phyloP scores from a whole-genome alignment of 1,284 basidiomycete genomes.

The Sporisorium reilianum region DNA sequence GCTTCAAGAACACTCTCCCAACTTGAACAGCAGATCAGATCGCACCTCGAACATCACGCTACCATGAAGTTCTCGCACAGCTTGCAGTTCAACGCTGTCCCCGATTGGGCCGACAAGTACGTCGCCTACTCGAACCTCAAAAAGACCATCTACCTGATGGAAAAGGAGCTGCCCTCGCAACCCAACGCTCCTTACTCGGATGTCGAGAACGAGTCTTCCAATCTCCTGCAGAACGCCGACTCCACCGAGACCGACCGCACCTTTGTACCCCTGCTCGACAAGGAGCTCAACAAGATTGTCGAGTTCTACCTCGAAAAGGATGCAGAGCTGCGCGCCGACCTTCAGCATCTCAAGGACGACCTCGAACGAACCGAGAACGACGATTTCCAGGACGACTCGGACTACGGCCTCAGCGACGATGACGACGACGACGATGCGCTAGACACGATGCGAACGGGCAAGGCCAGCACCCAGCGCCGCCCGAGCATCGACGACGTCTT shows the following conservation, averaged over 20 bases:
- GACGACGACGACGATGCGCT: slow-evolving; percentile 72
- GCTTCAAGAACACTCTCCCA: slow-evolving; percentile 14
- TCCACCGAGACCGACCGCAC: slow-evolving; percentile 59
- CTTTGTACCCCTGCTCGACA: slow-evolving; percentile 76
- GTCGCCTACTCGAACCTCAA: slow-evolving; percentile 72
- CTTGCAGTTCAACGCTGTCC: slow-evolving; percentile 90
- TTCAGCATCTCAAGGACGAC: slow-evolving; percentile 54
- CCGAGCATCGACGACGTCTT: slow-evolving; percentile 60
- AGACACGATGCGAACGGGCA: slow-evolving; percentile 51
- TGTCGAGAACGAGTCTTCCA: slow-evolving; percentile 63
- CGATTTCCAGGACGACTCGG: slow-evolving; percentile 75
- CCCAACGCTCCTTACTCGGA: slow-evolving; percentile 39
- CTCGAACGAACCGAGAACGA: slow-evolving; percentile 60
- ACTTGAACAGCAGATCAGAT: slow-evolving; percentile 17
- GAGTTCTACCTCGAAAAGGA: slow-evolving; percentile 78
- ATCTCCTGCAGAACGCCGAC: slow-evolving; percentile 42
- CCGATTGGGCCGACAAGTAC: slow-evolving; percentile 95
- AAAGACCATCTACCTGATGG: slow-evolving; percentile 67
- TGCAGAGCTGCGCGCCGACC: slow-evolving; percentile 72
- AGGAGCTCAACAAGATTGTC: slow-evolving; percentile 85
- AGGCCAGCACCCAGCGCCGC: slow-evolving; percentile 44
- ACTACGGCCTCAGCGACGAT: slow-evolving; percentile 72
- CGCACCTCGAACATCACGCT: slow-evolving; percentile 18
- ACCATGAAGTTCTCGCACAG: slow-evolving; percentile 73
- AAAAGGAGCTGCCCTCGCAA: slow-evolving; percentile 55